phyloP scores from a whole-genome alignment of 169 alveolate species.

The Cyclospora cayetanensis region DNA sequence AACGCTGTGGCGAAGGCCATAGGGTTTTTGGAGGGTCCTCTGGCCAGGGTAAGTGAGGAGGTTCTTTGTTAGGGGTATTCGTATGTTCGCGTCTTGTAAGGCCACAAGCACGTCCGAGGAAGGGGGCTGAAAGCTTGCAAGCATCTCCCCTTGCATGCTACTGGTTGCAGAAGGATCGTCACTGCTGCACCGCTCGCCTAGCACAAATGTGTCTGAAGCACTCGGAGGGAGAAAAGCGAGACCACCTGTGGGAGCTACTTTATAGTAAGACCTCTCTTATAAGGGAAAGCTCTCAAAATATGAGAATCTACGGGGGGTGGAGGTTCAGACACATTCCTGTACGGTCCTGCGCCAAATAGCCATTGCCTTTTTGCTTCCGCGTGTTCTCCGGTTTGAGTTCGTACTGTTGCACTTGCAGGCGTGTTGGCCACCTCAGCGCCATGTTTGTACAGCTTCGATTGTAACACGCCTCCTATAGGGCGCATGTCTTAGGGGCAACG shows the following conservation, averaged over 20 bases:
- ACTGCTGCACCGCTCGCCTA: slow-evolving; percentile 44
- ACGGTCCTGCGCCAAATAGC: too few species aligned
- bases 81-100: background rate
- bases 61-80: background rate
- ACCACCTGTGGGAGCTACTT: slow-evolving; percentile 25
- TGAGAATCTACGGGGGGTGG: too few species aligned
- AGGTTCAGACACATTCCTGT: too few species aligned
- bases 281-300: too few species aligned
- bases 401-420: too few species aligned
- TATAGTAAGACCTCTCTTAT: background rate
- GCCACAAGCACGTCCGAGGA: too few species aligned
- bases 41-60: background rate
- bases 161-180: slow-evolving; percentile 60
- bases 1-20: background rate
- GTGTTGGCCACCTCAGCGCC: too few species aligned
- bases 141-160: too few species aligned
- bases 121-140: too few species aligned
- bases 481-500: background rate
- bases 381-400: too few species aligned
- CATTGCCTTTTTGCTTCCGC: too few species aligned
- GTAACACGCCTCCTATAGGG: background rate
- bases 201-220: slow-evolving; percentile 20
- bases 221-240: slow-evolving; percentile 4
- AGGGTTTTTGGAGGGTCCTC: background rate
- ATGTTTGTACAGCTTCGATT: too few species aligned